Percentiles rank a stretch among this genome's conserved stretches.
These are phyloP conservation scores for Hymenoscyphus occultus DNA, from an alignment of 2,329 filamentous ascomycete genomes.

Conservation along the genomic window DNA sequence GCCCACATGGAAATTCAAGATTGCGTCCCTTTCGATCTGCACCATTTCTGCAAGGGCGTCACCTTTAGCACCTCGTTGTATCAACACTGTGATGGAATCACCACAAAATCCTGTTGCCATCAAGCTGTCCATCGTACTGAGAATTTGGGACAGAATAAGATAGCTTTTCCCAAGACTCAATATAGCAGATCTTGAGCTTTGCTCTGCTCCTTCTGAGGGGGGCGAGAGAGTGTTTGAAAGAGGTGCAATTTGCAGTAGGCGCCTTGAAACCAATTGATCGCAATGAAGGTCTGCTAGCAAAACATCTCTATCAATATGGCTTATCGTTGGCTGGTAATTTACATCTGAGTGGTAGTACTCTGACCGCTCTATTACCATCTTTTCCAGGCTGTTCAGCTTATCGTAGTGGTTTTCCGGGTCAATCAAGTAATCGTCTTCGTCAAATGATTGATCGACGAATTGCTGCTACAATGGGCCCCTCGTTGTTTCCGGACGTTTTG, in stretches of 20 bases:
- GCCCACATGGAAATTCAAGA: neutral
- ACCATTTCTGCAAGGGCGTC: neutral
- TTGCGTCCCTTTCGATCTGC: neutral
- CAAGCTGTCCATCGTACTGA: neutral
- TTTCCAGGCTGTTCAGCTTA: neutral
- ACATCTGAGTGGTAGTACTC: neutral
- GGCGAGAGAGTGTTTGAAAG: neutral
- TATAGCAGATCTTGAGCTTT: neutral
- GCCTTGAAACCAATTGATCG: neutral
- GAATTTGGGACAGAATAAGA: neutral
- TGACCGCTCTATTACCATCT: neutral
- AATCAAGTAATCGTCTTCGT: neutral
- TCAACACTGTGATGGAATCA: neutral
- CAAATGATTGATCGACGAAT: neutral
- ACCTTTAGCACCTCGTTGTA: neutral
- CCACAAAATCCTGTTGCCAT: neutral
- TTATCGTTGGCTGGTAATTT: neutral
- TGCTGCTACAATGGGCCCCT: too few species aligned
- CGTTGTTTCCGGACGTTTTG: neutral
- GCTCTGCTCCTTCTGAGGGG: neutral
- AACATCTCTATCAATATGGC: neutral
- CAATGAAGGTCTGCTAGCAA: neutral
- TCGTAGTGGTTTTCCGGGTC: neutral
- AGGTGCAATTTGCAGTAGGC: neutral
- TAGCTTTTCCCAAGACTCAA: constrained; percentile 3